Evolutionary conservation across 2,329 filamentous ascomycete genomes (phyloP).

Genomic region (Metarhizium rileyi): DNA sequence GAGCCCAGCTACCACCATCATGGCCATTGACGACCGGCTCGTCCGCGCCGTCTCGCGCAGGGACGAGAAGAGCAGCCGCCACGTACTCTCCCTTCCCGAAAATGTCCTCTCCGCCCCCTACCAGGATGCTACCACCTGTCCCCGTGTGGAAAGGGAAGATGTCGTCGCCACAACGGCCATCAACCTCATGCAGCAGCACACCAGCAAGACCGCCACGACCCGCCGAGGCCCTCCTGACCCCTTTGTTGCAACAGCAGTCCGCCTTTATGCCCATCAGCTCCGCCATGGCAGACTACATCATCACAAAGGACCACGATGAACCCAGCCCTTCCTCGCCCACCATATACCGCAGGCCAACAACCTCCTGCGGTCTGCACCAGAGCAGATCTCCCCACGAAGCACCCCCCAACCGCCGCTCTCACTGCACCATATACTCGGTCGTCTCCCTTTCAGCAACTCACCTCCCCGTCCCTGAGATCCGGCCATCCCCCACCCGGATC

Average conservation of each 20-base stretch:
- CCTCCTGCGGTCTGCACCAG: not conserved
- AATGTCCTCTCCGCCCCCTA: slow-evolving; percentile 8
- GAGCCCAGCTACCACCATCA: slow-evolving; percentile 12
- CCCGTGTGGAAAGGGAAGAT: not conserved
- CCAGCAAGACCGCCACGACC: slow-evolving; percentile 21
- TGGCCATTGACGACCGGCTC: slow-evolving; percentile 19
- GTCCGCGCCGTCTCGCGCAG: not conserved
- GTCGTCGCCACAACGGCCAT: not conserved
- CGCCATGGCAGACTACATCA: not conserved
- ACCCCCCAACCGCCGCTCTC: not conserved
- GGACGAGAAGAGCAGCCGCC: slow-evolving; percentile 15
- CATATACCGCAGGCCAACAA: slow-evolving; percentile 3
- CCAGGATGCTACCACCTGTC: not conserved
- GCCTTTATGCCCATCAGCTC: slow-evolving; percentile 1
- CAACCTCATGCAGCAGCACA: slow-evolving; percentile 3
- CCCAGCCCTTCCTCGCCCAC: slow-evolving; percentile 9
- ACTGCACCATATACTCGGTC: slow-evolving; percentile 13
- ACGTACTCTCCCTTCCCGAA: slow-evolving; percentile 35
- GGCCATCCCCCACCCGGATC: slow-evolving; percentile 10
- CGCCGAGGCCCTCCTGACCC: slow-evolving; percentile 15
- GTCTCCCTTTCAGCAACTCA: slow-evolving; percentile 15
- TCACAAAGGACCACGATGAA: not conserved
- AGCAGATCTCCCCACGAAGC: slow-evolving; percentile 1
- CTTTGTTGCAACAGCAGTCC: slow-evolving; percentile 12
- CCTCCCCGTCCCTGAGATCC: slow-evolving; percentile 10